Evolutionary conservation across 2,329 filamentous ascomycete species (phyloP).

Genomic region (Lecanicillium sp.): DNA sequence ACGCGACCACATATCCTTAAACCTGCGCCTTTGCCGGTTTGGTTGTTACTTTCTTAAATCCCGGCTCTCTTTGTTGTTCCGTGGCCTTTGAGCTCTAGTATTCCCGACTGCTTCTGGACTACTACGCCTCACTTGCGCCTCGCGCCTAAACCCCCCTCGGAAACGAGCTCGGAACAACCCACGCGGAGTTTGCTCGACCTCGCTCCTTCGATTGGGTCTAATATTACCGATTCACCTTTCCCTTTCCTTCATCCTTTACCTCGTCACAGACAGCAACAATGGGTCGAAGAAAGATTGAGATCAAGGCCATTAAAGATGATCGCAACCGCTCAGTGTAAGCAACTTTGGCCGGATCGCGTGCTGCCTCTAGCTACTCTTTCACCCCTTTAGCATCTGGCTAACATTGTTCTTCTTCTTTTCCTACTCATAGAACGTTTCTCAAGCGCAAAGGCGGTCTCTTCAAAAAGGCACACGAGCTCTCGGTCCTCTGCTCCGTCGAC

Average conservation of each 20-base stretch:
- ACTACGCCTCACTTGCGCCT: no score
- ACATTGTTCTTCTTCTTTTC: conserved; percentile 6
- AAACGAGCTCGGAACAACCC: no score
- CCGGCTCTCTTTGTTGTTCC: no score
- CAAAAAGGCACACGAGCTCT: conserved; percentile 98
- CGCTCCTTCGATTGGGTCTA: no score
- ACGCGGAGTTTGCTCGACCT: no score
- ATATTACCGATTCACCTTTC: neutral
- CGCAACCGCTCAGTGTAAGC: conserved; percentile 94
- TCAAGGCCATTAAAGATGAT: conserved; percentile 99
- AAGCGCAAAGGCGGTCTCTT: conserved; percentile 98
- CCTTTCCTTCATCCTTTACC: conserved; percentile 9
- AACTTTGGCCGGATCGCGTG: conserved; percentile 3
- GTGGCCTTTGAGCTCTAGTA: no score
- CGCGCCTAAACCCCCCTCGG: no score
- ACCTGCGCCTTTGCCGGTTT: no score
- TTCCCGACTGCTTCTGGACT: no score
- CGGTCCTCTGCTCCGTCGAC: conserved; percentile 95
- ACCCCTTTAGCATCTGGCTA: neutral
- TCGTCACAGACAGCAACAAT: conserved; percentile 38
- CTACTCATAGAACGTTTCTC: conserved; percentile 79
- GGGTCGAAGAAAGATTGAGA: conserved; percentile 99
- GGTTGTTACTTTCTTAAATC: no score
- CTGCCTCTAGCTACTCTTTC: neutral
- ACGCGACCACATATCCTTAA: no score